These are phyloP conservation scores for Excoecaria agallocha DNA, from an alignment of 345 rosid species.

Conservation along the genomic window DNA sequence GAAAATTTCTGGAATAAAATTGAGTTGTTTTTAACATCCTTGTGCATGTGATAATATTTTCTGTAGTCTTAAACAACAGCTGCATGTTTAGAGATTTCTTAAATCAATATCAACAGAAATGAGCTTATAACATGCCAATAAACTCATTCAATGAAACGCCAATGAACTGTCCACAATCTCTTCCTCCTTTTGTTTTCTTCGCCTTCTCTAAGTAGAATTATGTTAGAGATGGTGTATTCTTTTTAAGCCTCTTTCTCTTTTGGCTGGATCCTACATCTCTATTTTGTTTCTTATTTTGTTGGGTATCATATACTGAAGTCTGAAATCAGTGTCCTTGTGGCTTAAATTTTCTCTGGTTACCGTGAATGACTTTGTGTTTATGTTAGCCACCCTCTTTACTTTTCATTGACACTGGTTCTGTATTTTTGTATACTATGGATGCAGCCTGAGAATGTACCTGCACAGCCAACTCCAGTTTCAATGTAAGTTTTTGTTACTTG, in stretches of 20 bases:
- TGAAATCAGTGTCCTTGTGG: neutral
- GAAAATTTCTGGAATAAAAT: neutral
- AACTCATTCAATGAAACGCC: too few relatives aligned
- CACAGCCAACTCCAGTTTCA: conserved; percentile 74
- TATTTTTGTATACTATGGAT: conserved; percentile 24
- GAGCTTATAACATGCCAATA: too few relatives aligned
- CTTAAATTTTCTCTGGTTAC: neutral
- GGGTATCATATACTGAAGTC: neutral
- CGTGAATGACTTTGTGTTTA: neutral
- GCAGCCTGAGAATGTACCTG: conserved; percentile 69
- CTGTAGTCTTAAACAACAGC: neutral
- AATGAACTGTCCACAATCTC: too few relatives aligned
- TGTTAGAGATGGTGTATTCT: neutral
- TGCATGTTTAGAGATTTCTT: too few relatives aligned
- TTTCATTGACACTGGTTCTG: conserved; percentile 17
- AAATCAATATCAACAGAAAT: too few relatives aligned
- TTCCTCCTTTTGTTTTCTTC: neutral
- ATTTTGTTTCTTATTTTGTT: too few relatives aligned
- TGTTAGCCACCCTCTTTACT: neutral
- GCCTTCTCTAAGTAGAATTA: neutral
- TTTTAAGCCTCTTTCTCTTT: neutral
- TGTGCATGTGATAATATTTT: neutral
- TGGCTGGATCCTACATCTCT: neutral
- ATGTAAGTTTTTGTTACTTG: conserved; percentile 52
- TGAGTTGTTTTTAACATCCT: neutral